Conservation (phyloP, 805 yeast species). For the Cyberlindnera mississippiensis region DNA sequence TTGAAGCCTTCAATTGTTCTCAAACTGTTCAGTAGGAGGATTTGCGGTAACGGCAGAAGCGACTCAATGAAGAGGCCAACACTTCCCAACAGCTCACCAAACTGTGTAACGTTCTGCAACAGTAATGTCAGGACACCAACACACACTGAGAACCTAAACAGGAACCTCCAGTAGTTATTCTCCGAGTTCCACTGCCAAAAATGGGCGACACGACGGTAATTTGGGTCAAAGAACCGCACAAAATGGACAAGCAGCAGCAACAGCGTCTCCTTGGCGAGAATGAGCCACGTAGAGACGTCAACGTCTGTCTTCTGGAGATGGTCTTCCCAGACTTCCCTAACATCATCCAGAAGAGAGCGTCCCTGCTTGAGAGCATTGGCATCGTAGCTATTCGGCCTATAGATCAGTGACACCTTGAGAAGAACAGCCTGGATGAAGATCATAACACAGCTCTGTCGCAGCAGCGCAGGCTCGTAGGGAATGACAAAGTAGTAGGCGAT, state of each 20-base stretch:
- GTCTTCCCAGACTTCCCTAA: slow-evolving; percentile 6
- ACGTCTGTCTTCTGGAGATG: slow-evolving; percentile 1
- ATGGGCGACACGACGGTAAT: slow-evolving; percentile 54
- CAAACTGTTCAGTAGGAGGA: slow-evolving; percentile 60
- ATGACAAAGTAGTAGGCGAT: slow-evolving; percentile 73
- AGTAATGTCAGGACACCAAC: slow-evolving; percentile 35
- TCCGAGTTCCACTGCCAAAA: slow-evolving; percentile 88
- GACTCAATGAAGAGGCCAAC: slow-evolving; percentile 70
- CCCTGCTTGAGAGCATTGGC: slow-evolving; percentile 33
- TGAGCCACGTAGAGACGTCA: slow-evolving; percentile 10
- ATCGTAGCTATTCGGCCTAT: slow-evolving; percentile 45
- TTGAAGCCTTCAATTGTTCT: slow-evolving; percentile 78
- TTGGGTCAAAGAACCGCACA: slow-evolving; percentile 65
- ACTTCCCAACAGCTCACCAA: slow-evolving; percentile 52
- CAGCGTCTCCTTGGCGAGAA: slow-evolving; percentile 11
- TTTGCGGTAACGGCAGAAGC: slow-evolving; percentile 72
- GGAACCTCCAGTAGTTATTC: slow-evolving; percentile 57
- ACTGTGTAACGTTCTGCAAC: slow-evolving; percentile 34
- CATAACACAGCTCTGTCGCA: slow-evolving; percentile 83
- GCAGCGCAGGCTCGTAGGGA: slow-evolving; percentile 76
- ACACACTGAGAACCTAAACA: slow-evolving; percentile 30
- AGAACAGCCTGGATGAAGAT: slow-evolving; percentile 69
- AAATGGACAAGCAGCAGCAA: slow-evolving; percentile 32
- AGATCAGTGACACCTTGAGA: slow-evolving; percentile 57
- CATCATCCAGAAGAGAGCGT: slow-evolving; percentile 2